A percentile compares a stretch with the other conserved stretches of the same genome.
Conservation (phyloP, 225 moss, liverwort and hornwort genomes). For the Climacium dendroides region DNA sequence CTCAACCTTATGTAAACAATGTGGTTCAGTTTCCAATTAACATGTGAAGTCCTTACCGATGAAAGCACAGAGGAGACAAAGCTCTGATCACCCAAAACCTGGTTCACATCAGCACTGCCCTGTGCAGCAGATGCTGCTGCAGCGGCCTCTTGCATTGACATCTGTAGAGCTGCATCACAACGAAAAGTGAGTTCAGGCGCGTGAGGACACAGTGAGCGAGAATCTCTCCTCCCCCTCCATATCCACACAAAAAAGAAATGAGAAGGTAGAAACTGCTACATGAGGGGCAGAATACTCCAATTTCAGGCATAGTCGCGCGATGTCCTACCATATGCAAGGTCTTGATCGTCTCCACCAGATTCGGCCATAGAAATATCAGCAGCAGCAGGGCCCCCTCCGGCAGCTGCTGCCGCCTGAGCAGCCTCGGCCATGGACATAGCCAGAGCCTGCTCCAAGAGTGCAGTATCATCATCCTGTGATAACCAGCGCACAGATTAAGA, state of each 20-base stretch:
- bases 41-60: conserved; percentile 35
- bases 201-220: background rate
- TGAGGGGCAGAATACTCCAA: background rate
- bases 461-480: conserved; percentile 84
- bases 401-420: conserved; percentile 57
- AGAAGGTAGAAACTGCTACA: background rate
- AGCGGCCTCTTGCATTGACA: conserved; percentile 93
- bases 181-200: background rate
- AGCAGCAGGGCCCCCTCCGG: conserved; percentile 34
- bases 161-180: conserved; percentile 65
- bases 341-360: conserved; percentile 71
- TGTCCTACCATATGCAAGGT: conserved; percentile 69
- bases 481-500: background rate
- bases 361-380: conserved; percentile 70
- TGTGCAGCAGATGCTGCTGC: conserved; percentile 49
- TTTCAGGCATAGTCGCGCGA: background rate
- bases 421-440: conserved; percentile 97
- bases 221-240: background rate
- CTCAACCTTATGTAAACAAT: background rate
- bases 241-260: background rate
- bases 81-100: conserved; percentile 84
- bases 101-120: conserved; percentile 68
- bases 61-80: conserved; percentile 90
- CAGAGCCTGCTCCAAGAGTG: conserved; percentile 79
- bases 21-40: background rate